Base-by-base conservation (phyloP, 2,329 filamentous ascomycete genomes). In the Cladobotryum mycophilum region DNA sequence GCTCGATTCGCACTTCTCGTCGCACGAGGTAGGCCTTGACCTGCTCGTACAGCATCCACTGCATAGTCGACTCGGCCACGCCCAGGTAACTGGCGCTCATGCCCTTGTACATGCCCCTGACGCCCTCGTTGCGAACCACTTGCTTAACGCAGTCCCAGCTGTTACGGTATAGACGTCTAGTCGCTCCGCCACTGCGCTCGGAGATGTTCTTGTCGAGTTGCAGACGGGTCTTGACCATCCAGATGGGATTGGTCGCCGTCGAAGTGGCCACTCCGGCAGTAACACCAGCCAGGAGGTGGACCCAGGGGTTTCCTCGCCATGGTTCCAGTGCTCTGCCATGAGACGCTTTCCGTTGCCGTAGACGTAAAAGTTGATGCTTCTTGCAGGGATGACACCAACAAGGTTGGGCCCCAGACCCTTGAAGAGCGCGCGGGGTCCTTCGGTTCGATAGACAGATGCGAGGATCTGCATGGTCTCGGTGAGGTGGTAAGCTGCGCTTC, bases 11-110 rank as follows among this genome's bases (percentile, higher is more conserved):
- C 60, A 76, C 76, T 66, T 87, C 85, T 53, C 89, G 75, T 41
- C 72, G 70, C 42, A 79, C 80, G 34, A 96, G 72, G n/a, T 76
- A 75, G 20, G 80, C 74, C 77, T 96, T 97, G 76, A 95, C 84
- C 67, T 91, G 86, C 72, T 97, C 91, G 69, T 96, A 97, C 60
- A 96, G 72, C 62, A 95, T 85, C 90, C 90, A 96, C 67, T 97
- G 91, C 61, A 96, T 69, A 5, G 91, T 93, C 57, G 85, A 91
- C 74, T 96, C 92, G 2, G 86, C 86, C 17, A 95, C 89, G 20
- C 92, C 91, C 1, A 97, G 75, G 64, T 96, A 97, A 63, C 88
- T 93, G 34, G 91, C 91, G 58, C 86, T 93, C 71, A 97, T 80
- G 46, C 91, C 91, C 63, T 90, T 88, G 71, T 96, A 97, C 53